Base-by-base conservation (phyloP, 192 early-diverging fungal genomes). In the Rhizophagus clarus region DNA sequence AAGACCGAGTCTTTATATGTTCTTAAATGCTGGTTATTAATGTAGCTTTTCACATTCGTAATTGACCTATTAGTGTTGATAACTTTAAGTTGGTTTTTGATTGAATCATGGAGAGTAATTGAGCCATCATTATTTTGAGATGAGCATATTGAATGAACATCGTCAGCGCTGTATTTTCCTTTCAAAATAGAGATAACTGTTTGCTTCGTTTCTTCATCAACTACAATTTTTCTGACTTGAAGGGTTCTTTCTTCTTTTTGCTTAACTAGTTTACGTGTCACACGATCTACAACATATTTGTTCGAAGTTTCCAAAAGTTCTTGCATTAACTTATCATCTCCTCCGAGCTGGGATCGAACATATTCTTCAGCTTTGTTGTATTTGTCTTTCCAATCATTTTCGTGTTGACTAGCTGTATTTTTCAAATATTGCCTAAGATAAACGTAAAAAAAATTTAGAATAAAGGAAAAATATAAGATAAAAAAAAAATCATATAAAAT, bases 91-190 rank as follows among this genome's bases (percentile, higher is more conserved):
- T 14, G 49, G 1, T 20, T 20, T 20, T 15, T 56, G 24, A 66
- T 66, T 66, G 37, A 42, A 5, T 26, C 8, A n/a, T 72, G 40
- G 22, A 72, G 28, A 14, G 7, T 17, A n/a, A 72, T 45, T 72
- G 71, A 72, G 4, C 71, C 71, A 49, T 72, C 47, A 26, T 10
- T 4, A 28, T 26, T 11, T 51, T 72, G 71, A 49, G 71, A 51
- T 45, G 37, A 32, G 26, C 20, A 24, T 26, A 72, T n/a, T 26
- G 71, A 17, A 49, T 14, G 71, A 47, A 47, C 12, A 47, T 42
- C 2, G 28, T 72, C 71, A 17, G 22, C 40, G 20, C 10, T 72
- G 28, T 8, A 15, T 14, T 9, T 2, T 12, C 1, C 11, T 20
- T 12, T n/a, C n/a, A 72, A 24, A 14, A 11, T 2, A 0, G 8